Percentiles rank a stretch among this genome's conserved stretches.
Conservation (phyloP, 345 rosid species). For the sweet orange (Citrus sinensis) region DVS_A1.0 CM039162.1:27877001-27877500, state of each 20-base stretch:
- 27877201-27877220: not conserved
- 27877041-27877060: constrained; percentile 86
- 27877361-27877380: not conserved
- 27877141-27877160: not conserved
- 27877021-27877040: constrained; percentile 99
- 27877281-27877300: not conserved
- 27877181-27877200: not conserved
- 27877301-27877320: not conserved
- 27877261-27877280: not conserved
- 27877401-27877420: not conserved
- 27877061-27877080: constrained; percentile 99
- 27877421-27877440: constrained; percentile 35
- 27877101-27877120: not conserved
- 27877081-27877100: constrained; percentile 14
- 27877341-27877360: not conserved
- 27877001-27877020: constrained; percentile 92
- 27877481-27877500: constrained; percentile 94
- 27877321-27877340: not conserved
- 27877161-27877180: not conserved
- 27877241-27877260: not conserved
- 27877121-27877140: not conserved
- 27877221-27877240: not conserved
- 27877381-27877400: not conserved
- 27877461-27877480: constrained; percentile 94
- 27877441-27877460: constrained; percentile 98